Evolutionary conservation across 176 grass and related monocot species (phyloP).

Genomic region (Rhynchospora tenuis): DNA sequence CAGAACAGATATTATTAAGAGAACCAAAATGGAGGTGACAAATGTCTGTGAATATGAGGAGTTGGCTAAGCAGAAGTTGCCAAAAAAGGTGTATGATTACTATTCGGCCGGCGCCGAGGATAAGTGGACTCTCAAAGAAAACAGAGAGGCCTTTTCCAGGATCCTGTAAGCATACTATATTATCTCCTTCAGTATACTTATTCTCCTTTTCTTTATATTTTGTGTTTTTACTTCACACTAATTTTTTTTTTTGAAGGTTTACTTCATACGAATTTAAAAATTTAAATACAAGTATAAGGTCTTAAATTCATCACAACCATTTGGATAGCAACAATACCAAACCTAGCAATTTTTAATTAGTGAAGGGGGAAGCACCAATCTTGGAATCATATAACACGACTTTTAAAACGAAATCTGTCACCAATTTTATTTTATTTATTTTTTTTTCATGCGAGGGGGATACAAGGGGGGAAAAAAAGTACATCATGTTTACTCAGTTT

Average conservation of each 20-base stretch:
- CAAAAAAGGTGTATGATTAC: conserved; percentile 97
- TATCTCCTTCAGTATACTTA: background rate
- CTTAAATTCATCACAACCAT: background rate
- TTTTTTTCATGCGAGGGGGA: too few relatives aligned
- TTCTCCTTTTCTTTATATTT: background rate
- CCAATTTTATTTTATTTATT: too few relatives aligned
- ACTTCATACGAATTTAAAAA: too few relatives aligned
- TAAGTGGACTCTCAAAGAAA: conserved; percentile 85
- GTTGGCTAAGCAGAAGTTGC: conserved; percentile 63
- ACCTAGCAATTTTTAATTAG: background rate
- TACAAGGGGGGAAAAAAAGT: too few relatives aligned
- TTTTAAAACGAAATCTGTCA: too few relatives aligned
- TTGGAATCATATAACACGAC: too few relatives aligned
- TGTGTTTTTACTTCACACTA: background rate
- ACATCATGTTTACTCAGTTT: too few relatives aligned
- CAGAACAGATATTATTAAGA: background rate
- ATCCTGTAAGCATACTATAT: conserved; percentile 63
- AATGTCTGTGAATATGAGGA: conserved; percentile 83
- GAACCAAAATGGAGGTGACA: conserved; percentile 67
- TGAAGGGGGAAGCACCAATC: background rate
- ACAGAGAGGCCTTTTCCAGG: conserved; percentile 86
- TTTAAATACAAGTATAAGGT: background rate
- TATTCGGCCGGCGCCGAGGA: conserved; percentile 92
- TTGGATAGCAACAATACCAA: background rate
- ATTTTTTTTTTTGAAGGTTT: too few relatives aligned